phyloP scores from a whole-genome alignment of 352 stramenopile species.

The Phytophthora cactorum region DNA sequence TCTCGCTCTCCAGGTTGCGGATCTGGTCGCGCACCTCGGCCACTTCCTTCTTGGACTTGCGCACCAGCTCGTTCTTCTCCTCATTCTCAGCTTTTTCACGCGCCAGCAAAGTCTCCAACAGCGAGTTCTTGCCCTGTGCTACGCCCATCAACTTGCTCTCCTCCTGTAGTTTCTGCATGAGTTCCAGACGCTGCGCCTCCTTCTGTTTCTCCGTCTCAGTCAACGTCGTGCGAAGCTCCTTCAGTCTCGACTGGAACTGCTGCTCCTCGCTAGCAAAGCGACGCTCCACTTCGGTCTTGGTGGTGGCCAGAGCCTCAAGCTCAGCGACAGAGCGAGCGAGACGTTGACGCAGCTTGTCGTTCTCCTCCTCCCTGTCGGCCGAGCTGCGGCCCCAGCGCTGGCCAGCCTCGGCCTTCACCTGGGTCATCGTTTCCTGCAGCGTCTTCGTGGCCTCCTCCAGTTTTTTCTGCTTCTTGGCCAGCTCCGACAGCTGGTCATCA shows the following conservation, averaged over 20 bases:
- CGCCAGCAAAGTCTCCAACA: conserved; percentile 67
- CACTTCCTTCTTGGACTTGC: conserved; percentile 68
- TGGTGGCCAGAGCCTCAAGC: conserved; percentile 44
- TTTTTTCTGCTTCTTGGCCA: conserved; percentile 69
- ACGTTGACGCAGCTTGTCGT: conserved; percentile 56
- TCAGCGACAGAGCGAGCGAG: conserved; percentile 56
- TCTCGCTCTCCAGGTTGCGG: conserved; percentile 57
- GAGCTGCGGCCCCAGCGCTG: conserved; percentile 34
- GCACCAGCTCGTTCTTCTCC: conserved; percentile 61
- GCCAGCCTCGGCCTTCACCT: conserved; percentile 48
- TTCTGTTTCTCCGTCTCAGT: conserved; percentile 56
- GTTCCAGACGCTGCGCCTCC: conserved; percentile 56
- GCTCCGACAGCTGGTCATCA: conserved; percentile 55
- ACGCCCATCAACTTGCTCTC: conserved; percentile 71
- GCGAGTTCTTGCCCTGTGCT: conserved; percentile 60
- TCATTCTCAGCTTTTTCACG: conserved; percentile 65
- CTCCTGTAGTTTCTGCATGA: conserved; percentile 63
- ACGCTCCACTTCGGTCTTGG: conserved; percentile 57
- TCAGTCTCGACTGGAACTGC: conserved; percentile 54
- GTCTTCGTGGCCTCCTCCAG: conserved; percentile 53
- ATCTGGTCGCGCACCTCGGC: conserved; percentile 60
- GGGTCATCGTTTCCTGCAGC: conserved; percentile 49
- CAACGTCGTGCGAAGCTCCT: conserved; percentile 50
- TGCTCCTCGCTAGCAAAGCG: conserved; percentile 57
- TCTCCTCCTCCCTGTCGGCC: conserved; percentile 36